phyloP scores from a whole-genome alignment of 169 alveolate species.

The Plasmodium gonderi region DNA sequence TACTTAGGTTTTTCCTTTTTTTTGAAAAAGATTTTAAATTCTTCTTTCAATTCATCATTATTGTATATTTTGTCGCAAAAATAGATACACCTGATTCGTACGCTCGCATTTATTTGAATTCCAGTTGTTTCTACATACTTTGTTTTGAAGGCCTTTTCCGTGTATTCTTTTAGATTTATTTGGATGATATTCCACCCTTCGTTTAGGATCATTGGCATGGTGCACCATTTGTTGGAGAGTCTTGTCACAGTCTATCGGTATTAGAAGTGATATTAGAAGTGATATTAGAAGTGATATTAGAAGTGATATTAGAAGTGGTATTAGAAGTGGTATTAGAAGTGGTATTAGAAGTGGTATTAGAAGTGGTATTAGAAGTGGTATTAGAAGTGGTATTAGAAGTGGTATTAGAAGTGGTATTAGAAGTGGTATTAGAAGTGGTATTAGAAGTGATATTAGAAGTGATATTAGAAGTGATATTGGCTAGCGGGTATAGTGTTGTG shows the following conservation, averaged over 20 bases:
- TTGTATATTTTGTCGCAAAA: constrained; percentile 95
- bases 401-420: no score
- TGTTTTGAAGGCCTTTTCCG: constrained; percentile 97
- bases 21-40: constrained; percentile 45
- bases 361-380: no score
- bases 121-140: constrained; percentile 96
- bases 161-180: constrained; percentile 96
- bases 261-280: no score
- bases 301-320: no score
- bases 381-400: no score
- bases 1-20: constrained; percentile 49
- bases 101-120: constrained; percentile 96
- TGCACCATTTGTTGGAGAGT: constrained; percentile 76
- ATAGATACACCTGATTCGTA: constrained; percentile 96
- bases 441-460: no score
- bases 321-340: no score
- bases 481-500: no score
- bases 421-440: no score
- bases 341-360: no score
- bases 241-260: constrained; percentile 52
- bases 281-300: no score
- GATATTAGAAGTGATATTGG: no score
- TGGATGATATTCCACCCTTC: constrained; percentile 98
- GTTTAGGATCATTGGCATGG: constrained; percentile 98
- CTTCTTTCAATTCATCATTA: constrained; percentile 86